Evolutionary conservation across 2,329 filamentous ascomycete species (phyloP).

Genomic region (Didymellaceae sp.): DNA sequence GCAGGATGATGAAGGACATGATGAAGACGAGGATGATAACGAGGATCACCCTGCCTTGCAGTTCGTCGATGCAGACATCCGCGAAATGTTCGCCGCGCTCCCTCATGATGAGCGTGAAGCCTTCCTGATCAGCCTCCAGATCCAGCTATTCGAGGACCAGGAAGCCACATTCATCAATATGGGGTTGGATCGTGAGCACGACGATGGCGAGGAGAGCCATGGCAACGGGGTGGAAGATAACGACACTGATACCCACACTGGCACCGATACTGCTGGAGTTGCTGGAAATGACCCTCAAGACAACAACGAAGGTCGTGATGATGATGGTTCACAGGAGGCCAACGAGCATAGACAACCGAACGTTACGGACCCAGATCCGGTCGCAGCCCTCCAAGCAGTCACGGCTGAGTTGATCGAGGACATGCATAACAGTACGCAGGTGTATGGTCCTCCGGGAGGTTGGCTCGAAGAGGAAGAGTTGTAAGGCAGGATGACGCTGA

Average conservation of each 20-base stretch:
- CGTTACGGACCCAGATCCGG: no score
- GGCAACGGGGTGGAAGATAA: neutral
- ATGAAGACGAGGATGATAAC: conserved; percentile 11
- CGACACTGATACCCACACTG: neutral
- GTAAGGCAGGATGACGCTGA: neutral
- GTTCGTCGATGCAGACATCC: conserved; percentile 20
- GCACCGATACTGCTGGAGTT: neutral
- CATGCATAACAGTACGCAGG: no score
- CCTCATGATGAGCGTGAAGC: conserved; percentile 17
- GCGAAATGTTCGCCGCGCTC: conserved; percentile 18
- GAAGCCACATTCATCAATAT: conserved; percentile 4
- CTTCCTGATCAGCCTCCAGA: conserved; percentile 24
- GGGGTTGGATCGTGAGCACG: neutral
- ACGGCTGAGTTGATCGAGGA: no score
- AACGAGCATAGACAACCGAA: no score
- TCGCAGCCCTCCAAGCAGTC: no score
- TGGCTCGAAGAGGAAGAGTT: neutral
- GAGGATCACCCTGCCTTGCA: conserved; percentile 20
- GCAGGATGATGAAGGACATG: conserved; percentile 12
- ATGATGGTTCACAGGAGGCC: no score
- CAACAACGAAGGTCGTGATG: neutral
- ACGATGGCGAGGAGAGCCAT: neutral
- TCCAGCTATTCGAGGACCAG: conserved; percentile 27
- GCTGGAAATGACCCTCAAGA: neutral
- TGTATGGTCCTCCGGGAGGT: neutral